Conservation (phyloP, 1,284 basidiomycete species). For the Cutaneotrichosporon cavernicola region DNA sequence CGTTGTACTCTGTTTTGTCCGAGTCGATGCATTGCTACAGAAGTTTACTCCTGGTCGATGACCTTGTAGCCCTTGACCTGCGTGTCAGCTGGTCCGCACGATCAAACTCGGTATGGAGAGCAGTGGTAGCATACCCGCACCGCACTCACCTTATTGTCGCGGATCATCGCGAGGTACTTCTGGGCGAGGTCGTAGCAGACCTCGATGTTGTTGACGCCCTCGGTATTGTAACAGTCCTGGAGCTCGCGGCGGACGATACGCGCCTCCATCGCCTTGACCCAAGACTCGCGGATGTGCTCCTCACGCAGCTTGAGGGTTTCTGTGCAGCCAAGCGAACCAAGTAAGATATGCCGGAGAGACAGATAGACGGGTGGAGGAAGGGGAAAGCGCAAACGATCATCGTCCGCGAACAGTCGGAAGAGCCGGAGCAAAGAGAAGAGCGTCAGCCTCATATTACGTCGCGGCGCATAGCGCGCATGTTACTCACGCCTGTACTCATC, state of each 20-base stretch:
- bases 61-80: slow-evolving; percentile 62
- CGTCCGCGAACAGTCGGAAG: background rate
- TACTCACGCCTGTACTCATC: slow-evolving; percentile 42
- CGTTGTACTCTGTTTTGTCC: slow-evolving; percentile 18
- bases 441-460: background rate
- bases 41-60: slow-evolving; percentile 53
- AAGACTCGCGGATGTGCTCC: slow-evolving; percentile 80
- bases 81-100: slow-evolving; percentile 9
- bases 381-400: slow-evolving; percentile 1
- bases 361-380: background rate
- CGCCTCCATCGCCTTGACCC: slow-evolving; percentile 92
- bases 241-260: slow-evolving; percentile 86
- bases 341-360: background rate
- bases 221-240: slow-evolving; percentile 82
- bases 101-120: no score
- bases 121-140: no score
- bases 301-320: slow-evolving; percentile 64
- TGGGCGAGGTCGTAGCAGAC: slow-evolving; percentile 84
- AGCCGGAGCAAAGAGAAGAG: background rate
- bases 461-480: background rate
- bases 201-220: slow-evolving; percentile 89
- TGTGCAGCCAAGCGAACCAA: slow-evolving; percentile 27
- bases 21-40: slow-evolving; percentile 28
- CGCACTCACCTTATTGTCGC: slow-evolving; percentile 75
- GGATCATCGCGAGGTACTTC: slow-evolving; percentile 77